A percentile compares a stretch with the other conserved stretches of the same genome.
These are phyloP conservation scores for Puccinellia tenuiflora DNA, from an alignment of 176 grass and related monocot species.

Conservation along the genomic window DNA sequence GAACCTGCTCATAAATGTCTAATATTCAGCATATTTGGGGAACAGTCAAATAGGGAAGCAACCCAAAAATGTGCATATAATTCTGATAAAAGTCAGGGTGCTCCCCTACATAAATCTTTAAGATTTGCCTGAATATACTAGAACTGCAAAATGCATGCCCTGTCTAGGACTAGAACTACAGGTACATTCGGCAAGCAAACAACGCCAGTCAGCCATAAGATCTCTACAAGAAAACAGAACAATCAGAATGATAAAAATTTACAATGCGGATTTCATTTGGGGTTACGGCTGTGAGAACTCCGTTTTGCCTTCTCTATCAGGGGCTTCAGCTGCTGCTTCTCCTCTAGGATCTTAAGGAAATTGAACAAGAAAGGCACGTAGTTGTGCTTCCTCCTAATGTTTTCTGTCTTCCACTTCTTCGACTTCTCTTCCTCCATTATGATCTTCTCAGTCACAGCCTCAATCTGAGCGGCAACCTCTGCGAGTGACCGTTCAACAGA, in stretches of 20 bases:
- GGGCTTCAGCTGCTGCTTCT: slow-evolving; percentile 84
- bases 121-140: background rate
- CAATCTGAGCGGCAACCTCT: slow-evolving; percentile 81
- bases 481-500: slow-evolving; percentile 60
- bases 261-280: slow-evolving; percentile 22
- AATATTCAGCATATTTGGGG: background rate
- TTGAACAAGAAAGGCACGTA: slow-evolving; percentile 94
- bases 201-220: slow-evolving; percentile 12
- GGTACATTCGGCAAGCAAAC: slow-evolving; percentile 12
- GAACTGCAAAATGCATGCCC: background rate
- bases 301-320: slow-evolving; percentile 89
- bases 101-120: background rate
- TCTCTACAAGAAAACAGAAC: slow-evolving; percentile 24
- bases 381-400: slow-evolving; percentile 95
- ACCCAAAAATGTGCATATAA: background rate
- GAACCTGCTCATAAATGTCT: background rate
- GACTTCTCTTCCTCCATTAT: slow-evolving; percentile 99
- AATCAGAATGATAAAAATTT: background rate
- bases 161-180: slow-evolving; percentile 10
- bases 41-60: background rate
- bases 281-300: slow-evolving; percentile 39
- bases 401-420: slow-evolving; percentile 96
- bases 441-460: slow-evolving; percentile 87
- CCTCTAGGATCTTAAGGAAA: slow-evolving; percentile 90
- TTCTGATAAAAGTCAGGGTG: background rate